These are phyloP conservation scores for Penicillium sclerotiorum DNA, from an alignment of 2,329 filamentous ascomycete genomes.

Conservation along the genomic window DNA sequence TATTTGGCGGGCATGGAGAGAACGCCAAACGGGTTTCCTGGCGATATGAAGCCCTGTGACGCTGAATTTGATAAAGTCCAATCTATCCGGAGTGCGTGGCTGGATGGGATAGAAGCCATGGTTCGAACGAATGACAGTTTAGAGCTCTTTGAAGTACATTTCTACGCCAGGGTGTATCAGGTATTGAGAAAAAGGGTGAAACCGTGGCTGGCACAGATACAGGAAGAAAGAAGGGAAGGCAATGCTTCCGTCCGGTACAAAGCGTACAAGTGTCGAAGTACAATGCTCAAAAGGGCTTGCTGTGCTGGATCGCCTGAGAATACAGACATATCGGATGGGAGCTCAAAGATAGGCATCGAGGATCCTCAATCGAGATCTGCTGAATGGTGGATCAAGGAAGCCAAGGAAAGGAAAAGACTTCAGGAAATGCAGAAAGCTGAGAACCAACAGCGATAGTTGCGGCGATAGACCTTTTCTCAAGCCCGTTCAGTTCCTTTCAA, in stretches of 20 bases:
- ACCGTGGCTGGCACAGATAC: not conserved
- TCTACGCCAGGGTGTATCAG: not conserved
- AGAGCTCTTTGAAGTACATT: slow-evolving; percentile 1
- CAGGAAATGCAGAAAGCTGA: too few species aligned
- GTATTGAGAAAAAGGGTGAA: not conserved
- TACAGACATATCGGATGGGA: slow-evolving; percentile 1
- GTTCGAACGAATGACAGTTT: not conserved
- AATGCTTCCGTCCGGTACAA: slow-evolving; percentile 1
- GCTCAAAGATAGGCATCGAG: not conserved
- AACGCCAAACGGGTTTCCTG: not conserved
- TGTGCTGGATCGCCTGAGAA: not conserved
- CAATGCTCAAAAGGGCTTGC: not conserved
- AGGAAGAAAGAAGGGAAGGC: not conserved
- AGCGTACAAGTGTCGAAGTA: not conserved
- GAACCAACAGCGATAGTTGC: not conserved
- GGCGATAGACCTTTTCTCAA: not conserved
- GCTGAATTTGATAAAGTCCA: not conserved
- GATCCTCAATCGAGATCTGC: not conserved
- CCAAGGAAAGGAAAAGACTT: not conserved
- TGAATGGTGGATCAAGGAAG: not conserved
- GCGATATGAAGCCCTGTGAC: not conserved
- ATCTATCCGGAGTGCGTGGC: not conserved
- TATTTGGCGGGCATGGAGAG: not conserved
- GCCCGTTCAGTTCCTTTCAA: too few species aligned
- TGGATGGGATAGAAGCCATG: not conserved